These are phyloP conservation scores for Clitopilus passeckerianus DNA, from an alignment of 768 basidiomycete species.

Conservation along the genomic window DNA sequence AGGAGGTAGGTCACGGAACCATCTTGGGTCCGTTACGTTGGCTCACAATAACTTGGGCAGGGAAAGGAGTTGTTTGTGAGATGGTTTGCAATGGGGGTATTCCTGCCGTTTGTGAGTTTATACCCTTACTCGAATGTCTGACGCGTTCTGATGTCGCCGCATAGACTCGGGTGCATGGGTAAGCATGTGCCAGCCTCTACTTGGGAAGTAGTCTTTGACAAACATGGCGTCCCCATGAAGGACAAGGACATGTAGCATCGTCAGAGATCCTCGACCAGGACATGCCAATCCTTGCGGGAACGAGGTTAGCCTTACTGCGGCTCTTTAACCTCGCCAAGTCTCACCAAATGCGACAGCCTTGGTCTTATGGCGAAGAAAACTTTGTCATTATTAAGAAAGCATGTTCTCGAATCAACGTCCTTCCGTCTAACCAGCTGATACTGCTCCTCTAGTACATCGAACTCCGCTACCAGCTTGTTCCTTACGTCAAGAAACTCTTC, in stretches of 20 bases:
- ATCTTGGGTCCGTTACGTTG: no score
- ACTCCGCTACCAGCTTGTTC: conserved; percentile 28
- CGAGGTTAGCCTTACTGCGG: conserved; percentile 14
- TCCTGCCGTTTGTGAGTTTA: conserved; percentile 29
- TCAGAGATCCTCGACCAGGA: conserved; percentile 10
- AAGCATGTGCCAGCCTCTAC: not conserved
- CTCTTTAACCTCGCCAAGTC: not conserved
- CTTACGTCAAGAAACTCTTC: conserved; percentile 26
- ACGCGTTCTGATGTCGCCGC: not conserved
- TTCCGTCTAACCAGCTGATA: not conserved
- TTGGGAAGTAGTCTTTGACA: no score
- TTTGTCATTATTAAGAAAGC: conserved; percentile 29
- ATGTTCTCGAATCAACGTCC: not conserved
- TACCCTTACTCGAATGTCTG: not conserved
- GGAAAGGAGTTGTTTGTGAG: conserved; percentile 27
- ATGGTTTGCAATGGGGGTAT: conserved; percentile 30
- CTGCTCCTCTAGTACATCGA: conserved; percentile 23
- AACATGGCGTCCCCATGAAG: conserved; percentile 9
- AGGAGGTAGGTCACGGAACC: conserved; percentile 13
- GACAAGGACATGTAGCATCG: conserved; percentile 19
- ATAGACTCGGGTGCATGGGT: conserved; percentile 27
- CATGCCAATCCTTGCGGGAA: conserved; percentile 29
- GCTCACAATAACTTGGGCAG: no score
- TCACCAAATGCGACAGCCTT: conserved; percentile 17
- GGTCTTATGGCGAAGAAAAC: conserved; percentile 30